These are phyloP conservation scores for Thalassiosira profunda DNA, from an alignment of 108 stramenopile genomes.

Conservation along the genomic window DNA sequence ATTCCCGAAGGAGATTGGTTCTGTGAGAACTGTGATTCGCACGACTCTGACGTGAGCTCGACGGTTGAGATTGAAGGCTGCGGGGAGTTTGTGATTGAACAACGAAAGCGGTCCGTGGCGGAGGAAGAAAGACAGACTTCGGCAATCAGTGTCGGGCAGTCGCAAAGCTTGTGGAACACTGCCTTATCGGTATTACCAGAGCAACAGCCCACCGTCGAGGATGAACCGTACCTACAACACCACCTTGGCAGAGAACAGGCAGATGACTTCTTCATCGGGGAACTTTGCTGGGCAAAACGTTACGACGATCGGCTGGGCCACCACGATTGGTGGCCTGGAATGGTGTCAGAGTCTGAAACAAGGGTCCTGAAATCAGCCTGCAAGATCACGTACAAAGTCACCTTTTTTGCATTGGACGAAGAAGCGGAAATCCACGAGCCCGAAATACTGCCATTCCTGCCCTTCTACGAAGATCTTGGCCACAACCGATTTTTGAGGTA, in stretches of 20 bases:
- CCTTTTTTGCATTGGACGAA: conserved; percentile 28
- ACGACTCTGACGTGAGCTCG: conserved; percentile 47
- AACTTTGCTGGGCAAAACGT: conserved; percentile 48
- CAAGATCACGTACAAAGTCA: conserved; percentile 20
- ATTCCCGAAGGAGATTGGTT: conserved; percentile 67
- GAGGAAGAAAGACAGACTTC: conserved; percentile 1
- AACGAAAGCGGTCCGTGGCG: conserved; percentile 21
- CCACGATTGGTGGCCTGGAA: conserved; percentile 47
- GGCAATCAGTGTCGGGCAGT: conserved; percentile 18
- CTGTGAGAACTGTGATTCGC: conserved; percentile 41
- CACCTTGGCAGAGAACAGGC: conserved; percentile 4
- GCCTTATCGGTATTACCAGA: conserved; percentile 30
- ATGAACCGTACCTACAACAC: conserved; percentile 7
- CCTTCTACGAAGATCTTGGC: conserved; percentile 40
- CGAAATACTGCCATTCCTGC: conserved; percentile 35
- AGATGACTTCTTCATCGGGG: conserved; percentile 18
- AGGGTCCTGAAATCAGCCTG: too few species aligned
- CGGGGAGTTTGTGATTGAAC: conserved; percentile 56
- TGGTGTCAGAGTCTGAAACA: conserved; percentile 12
- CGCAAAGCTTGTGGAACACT: conserved; percentile 12
- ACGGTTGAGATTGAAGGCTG: conserved; percentile 55
- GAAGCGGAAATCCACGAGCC: neutral
- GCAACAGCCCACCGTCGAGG: neutral
- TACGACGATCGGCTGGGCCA: conserved; percentile 19
- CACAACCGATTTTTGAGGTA: conserved; percentile 13